A percentile compares a stretch with the other conserved stretches of the same genome.
Evolutionary conservation across 2,329 filamentous ascomycete genomes (phyloP).

Genomic region (Fusarium tjaetaba): DNA sequence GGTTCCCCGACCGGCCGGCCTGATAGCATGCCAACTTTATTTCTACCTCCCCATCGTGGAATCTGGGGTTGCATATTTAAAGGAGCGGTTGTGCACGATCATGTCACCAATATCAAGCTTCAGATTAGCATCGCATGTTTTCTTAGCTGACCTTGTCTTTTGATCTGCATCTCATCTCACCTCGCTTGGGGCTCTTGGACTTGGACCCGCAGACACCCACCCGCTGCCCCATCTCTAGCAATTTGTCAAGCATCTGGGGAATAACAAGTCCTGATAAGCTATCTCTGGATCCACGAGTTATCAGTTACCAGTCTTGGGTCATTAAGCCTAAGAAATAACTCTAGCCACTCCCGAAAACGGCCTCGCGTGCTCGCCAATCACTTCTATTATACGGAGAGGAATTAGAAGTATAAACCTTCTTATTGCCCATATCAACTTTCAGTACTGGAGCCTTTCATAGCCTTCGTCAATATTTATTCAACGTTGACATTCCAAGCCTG

Average conservation of each 20-base stretch:
- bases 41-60: conserved; percentile 5
- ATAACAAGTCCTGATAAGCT: conserved; percentile 41
- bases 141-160: conserved; percentile 16
- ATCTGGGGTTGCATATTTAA: conserved; percentile 20
- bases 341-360: conserved; percentile 34
- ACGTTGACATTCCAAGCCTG: not conserved
- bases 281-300: conserved; percentile 38
- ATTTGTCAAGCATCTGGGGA: conserved; percentile 28
- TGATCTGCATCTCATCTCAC: conserved; percentile 16
- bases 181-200: conserved; percentile 13
- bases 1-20: conserved; percentile 5
- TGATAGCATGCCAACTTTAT: conserved; percentile 28
- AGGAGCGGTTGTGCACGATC: not conserved
- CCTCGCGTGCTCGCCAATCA: conserved; percentile 13
- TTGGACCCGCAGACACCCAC: conserved; percentile 37
- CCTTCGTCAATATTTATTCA: not conserved
- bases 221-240: conserved; percentile 14
- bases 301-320: conserved; percentile 29
- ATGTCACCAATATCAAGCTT: not conserved
- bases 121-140: conserved; percentile 17
- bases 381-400: conserved; percentile 5
- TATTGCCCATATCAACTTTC: conserved; percentile 8
- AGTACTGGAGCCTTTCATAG: not conserved
- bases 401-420: conserved; percentile 21
- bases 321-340: conserved; percentile 32